Percentiles rank a stretch among this genome's conserved stretches.
These are phyloP conservation scores for Saitozyma podzolica DNA, from an alignment of 768 basidiomycete genomes.

Conservation along the genomic window DNA sequence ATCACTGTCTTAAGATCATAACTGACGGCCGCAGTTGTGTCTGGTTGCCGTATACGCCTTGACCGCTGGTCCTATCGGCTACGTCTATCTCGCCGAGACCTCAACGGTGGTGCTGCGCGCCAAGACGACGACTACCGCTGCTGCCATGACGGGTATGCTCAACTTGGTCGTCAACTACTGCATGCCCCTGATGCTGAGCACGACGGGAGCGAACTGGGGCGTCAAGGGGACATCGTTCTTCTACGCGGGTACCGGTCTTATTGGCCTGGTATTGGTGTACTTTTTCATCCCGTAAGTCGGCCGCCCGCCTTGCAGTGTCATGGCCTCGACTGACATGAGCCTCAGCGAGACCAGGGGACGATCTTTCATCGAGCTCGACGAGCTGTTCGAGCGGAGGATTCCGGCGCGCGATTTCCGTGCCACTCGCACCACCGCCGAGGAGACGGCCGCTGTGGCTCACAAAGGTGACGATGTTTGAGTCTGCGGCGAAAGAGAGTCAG, in stretches of 20 bases:
- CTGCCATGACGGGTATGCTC: constrained; percentile 5
- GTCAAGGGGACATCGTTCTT: constrained; percentile 15
- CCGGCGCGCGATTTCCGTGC: constrained; percentile 30
- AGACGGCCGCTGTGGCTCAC: background rate
- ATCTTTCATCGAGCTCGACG: constrained; percentile 30
- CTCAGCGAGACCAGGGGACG: constrained; percentile 14
- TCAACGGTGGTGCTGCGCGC: constrained; percentile 18
- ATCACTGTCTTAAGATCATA: too few species aligned
- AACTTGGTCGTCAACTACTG: constrained; percentile 7
- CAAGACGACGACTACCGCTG: constrained; percentile 16
- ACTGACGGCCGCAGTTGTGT: background rate
- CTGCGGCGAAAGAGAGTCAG: too few species aligned
- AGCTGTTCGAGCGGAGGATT: constrained; percentile 34
- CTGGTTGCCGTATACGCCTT: constrained; percentile 7
- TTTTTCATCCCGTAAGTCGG: background rate
- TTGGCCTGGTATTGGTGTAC: background rate
- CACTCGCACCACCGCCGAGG: background rate
- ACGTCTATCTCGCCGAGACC: constrained; percentile 16
- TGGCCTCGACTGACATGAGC: constrained; percentile 1
- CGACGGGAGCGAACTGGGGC: constrained; percentile 6
- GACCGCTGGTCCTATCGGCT: constrained; percentile 21
- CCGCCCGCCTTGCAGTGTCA: background rate
- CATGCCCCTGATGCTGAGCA: constrained; percentile 8
- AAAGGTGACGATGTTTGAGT: too few species aligned
- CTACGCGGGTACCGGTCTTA: constrained; percentile 1